Conservation (phyloP, 2,329 filamentous ascomycete species). For the Canariomyces notabilis region DNA sequence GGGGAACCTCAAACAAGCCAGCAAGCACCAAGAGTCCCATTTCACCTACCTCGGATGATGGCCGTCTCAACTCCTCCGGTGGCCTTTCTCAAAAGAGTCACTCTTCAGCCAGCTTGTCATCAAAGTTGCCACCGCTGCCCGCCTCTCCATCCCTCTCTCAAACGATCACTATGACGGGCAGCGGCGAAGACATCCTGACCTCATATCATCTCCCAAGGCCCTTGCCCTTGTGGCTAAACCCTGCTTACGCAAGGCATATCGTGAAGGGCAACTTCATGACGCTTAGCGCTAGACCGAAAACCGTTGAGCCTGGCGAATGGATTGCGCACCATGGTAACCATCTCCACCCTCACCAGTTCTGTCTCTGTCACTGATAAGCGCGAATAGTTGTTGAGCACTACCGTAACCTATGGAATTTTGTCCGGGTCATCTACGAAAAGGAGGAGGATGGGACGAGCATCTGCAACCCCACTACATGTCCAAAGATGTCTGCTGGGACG, state of each 20-base stretch:
- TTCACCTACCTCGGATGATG: conserved; percentile 23
- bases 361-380: conserved; percentile 20
- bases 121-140: conserved; percentile 24
- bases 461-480: conserved; percentile 72
- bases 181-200: conserved; percentile 30
- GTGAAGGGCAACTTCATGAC: conserved; percentile 92
- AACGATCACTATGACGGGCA: conserved; percentile 25
- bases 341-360: background rate
- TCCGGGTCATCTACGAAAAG: conserved; percentile 71
- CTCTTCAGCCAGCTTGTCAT: conserved; percentile 22
- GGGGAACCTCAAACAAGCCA: conserved; percentile 24
- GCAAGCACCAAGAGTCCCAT: conserved; percentile 20
- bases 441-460: conserved; percentile 65
- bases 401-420: conserved; percentile 72
- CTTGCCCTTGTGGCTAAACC: conserved; percentile 60
- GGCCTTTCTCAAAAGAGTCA: conserved; percentile 23
- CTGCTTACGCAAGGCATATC: conserved; percentile 66
- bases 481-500: conserved; percentile 81
- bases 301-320: conserved; percentile 83
- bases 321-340: conserved; percentile 74
- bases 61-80: conserved; percentile 17
- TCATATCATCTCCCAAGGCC: conserved; percentile 33
- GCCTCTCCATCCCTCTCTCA: conserved; percentile 25
- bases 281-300: conserved; percentile 74
- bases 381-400: conserved; percentile 73